These are phyloP conservation scores for Penicillium sp. DNA, from an alignment of 2,329 filamentous ascomycete genomes.

Conservation along the genomic window DNA sequence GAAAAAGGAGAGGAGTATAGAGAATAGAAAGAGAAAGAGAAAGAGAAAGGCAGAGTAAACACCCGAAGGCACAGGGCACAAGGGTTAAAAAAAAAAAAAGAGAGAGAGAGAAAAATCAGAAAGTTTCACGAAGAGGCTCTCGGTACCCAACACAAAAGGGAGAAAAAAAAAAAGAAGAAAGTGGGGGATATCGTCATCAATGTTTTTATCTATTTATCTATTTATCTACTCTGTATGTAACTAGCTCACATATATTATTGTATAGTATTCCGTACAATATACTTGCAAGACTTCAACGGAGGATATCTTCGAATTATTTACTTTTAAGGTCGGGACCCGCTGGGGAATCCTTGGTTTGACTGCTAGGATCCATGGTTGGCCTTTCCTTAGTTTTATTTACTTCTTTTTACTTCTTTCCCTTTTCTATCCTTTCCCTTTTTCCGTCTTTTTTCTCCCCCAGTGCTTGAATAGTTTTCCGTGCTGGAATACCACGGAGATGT, in stretches of 20 bases:
- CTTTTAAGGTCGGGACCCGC: slow-evolving; percentile 15
- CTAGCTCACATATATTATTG: background rate
- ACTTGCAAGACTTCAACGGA: background rate
- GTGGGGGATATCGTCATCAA: slow-evolving; percentile 11
- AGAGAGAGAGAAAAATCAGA: background rate
- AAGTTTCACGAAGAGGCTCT: slow-evolving; percentile 19
- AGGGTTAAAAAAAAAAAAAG: background rate
- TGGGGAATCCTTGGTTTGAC: slow-evolving; percentile 11
- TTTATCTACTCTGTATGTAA: background rate
- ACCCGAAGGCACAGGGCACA: slow-evolving; percentile 3
- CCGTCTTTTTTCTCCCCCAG: background rate
- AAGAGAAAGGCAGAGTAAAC: slow-evolving; percentile 1
- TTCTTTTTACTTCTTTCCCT: background rate
- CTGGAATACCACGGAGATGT: background rate
- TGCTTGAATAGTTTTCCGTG: background rate
- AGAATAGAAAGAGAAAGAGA: slow-evolving; percentile 1
- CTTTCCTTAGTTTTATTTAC: slow-evolving; percentile 1
- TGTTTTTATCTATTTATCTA: slow-evolving; percentile 3
- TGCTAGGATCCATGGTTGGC: slow-evolving; percentile 6
- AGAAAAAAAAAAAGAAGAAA: slow-evolving; percentile 9
- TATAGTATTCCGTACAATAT: background rate
- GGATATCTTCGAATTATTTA: background rate
- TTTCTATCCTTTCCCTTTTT: background rate
- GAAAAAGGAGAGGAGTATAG: background rate
- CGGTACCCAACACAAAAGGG: slow-evolving; percentile 17